Conservation (phyloP, 208 protist genomes). For the Leishmania tropica region DNA sequence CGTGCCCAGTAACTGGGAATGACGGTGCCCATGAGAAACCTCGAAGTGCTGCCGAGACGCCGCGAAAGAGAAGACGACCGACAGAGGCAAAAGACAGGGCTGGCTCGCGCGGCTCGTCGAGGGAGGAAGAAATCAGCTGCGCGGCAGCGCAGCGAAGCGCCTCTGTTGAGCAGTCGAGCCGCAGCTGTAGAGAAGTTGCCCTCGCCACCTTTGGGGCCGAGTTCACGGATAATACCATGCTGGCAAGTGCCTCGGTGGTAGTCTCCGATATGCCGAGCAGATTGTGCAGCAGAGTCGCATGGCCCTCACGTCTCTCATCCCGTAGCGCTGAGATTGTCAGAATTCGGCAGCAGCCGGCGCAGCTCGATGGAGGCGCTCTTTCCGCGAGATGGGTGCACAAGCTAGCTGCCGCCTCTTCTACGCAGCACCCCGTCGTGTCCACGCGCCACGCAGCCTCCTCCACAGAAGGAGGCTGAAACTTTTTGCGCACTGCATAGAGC, state of each 20-base stretch:
- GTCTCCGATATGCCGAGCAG: conserved; percentile 20
- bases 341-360: neutral
- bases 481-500: conserved; percentile 61
- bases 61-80: neutral
- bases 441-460: conserved; percentile 39
- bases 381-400: conserved; percentile 11
- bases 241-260: neutral
- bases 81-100: neutral
- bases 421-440: conserved; percentile 12
- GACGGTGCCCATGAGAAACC: neutral
- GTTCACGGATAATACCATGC: neutral
- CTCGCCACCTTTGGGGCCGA: neutral
- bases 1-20: neutral
- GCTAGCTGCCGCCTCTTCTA: conserved; percentile 4
- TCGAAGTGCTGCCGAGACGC: conserved; percentile 11
- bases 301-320: conserved; percentile 1
- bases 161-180: conserved; percentile 16
- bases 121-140: conserved; percentile 7
- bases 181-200: conserved; percentile 11
- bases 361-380: too few species aligned
- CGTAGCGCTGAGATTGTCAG: conserved; percentile 10
- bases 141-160: conserved; percentile 10
- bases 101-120: neutral
- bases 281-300: conserved; percentile 16
- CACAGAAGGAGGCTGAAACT: conserved; percentile 48